Evolutionary conservation across 768 basidiomycete species (phyloP).

Genomic region (Pulveroboletus sp.): DNA sequence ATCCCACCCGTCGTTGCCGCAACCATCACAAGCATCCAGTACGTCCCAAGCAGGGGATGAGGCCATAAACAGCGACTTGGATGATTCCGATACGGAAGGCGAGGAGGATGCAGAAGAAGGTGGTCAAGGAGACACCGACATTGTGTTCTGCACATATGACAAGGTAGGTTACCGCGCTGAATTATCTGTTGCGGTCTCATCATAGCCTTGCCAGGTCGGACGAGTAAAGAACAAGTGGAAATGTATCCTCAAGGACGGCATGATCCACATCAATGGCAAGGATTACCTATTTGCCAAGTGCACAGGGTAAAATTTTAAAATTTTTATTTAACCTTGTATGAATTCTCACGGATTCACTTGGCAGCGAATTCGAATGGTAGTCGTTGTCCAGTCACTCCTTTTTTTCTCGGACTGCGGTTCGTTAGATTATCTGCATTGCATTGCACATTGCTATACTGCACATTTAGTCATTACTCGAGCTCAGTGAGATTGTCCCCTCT

Average conservation of each 20-base stretch:
- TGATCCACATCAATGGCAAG: conserved; percentile 95
- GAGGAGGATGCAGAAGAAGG: conserved; percentile 84
- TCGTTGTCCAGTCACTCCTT: conserved; percentile 2
- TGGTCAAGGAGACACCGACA: conserved; percentile 74
- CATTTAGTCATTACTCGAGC: conserved; percentile 23
- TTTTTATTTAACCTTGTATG: background rate
- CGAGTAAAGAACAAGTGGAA: conserved; percentile 99
- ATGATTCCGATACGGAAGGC: conserved; percentile 88
- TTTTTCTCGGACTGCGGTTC: conserved; percentile 3
- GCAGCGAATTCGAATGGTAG: conserved; percentile 48
- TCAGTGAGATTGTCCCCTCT: conserved; percentile 15
- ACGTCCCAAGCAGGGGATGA: conserved; percentile 56
- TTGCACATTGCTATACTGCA: conserved; percentile 20
- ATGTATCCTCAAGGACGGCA: conserved; percentile 94
- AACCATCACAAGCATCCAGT: conserved; percentile 42
- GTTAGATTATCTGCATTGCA: conserved; percentile 24
- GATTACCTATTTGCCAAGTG: conserved; percentile 98
- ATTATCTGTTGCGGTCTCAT: conserved; percentile 2
- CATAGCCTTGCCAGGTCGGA: conserved; percentile 65
- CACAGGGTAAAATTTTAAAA: conserved; percentile 73
- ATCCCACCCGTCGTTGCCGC: conserved; percentile 75
- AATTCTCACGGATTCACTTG: background rate
- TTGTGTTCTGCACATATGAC: conserved; percentile 98
- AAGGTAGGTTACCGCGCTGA: conserved; percentile 56
- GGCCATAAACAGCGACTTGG: conserved; percentile 94